A percentile compares a stretch with the other conserved stretches of the same genome.
These are phyloP conservation scores for Rhododendron simsii DNA, from an alignment of 148 eudicot genomes.

Conservation along the genomic window DNA sequence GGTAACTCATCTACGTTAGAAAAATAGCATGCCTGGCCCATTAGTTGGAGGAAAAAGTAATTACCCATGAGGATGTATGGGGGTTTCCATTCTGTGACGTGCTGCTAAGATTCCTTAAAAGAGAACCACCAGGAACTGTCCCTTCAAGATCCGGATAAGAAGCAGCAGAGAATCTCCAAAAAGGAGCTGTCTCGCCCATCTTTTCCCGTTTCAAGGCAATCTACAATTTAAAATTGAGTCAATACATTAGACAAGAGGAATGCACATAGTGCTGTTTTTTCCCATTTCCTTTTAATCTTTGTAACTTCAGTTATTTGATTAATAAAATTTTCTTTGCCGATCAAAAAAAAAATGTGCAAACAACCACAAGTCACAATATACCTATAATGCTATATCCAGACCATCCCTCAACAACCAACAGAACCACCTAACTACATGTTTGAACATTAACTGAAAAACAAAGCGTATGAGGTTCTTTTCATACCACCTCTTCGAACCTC, in stretches of 20 bases:
- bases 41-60: constrained; percentile 7
- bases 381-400: not conserved
- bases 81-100: constrained; percentile 27
- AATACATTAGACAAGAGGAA: not conserved
- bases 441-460: not conserved
- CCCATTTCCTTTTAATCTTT: too few relatives aligned
- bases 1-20: not conserved
- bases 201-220: constrained; percentile 83
- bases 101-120: constrained; percentile 20
- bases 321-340: too few relatives aligned
- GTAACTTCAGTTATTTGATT: too few relatives aligned
- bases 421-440: not conserved
- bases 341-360: not conserved
- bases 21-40: not conserved
- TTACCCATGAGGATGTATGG: constrained; percentile 43
- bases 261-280: too few relatives aligned
- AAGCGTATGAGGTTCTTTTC: not conserved
- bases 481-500: not conserved
- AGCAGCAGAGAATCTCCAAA: constrained; percentile 92
- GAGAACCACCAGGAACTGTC: constrained; percentile 22
- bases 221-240: constrained; percentile 26
- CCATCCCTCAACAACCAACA: not conserved
- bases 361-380: not conserved
- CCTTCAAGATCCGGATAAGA: constrained; percentile 80
- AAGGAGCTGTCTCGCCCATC: constrained; percentile 85